Conservation (phyloP, 1,284 basidiomycete species). For the Trametes sp. region DNA sequence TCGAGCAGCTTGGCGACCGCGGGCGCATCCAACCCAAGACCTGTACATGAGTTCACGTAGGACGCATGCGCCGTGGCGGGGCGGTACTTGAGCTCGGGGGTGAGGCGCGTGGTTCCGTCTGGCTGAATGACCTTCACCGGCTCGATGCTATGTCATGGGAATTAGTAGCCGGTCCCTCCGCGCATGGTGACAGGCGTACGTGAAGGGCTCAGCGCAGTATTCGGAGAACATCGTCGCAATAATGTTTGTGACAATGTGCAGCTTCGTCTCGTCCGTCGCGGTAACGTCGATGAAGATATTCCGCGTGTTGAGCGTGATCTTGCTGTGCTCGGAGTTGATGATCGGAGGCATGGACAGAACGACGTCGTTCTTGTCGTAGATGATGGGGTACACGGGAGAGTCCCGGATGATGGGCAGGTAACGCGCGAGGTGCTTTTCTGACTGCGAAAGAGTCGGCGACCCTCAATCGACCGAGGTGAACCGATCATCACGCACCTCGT, state of each 20-base stretch:
- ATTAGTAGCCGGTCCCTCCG: too few species aligned
- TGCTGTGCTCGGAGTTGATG: constrained; percentile 97
- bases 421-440: constrained; percentile 89
- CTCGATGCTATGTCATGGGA: constrained; percentile 70
- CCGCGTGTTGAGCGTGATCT: constrained; percentile 93
- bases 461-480: not conserved
- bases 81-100: constrained; percentile 83
- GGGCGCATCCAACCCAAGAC: constrained; percentile 70
- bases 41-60: constrained; percentile 97
- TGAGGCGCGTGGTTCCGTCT: constrained; percentile 79
- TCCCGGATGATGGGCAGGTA: constrained; percentile 95
- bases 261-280: constrained; percentile 97
- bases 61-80: constrained; percentile 81
- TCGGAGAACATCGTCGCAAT: constrained; percentile 97
- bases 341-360: constrained; percentile 99
- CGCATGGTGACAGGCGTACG: too few species aligned
- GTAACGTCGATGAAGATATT: constrained; percentile 99
- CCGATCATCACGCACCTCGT: constrained; percentile 69
- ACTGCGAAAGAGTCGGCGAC: constrained; percentile 52
- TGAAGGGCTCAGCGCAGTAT: constrained; percentile 92
- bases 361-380: constrained; percentile 88
- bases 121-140: constrained; percentile 86
- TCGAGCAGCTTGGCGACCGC: constrained; percentile 74
- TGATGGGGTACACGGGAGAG: constrained; percentile 96
- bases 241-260: constrained; percentile 95